phyloP scores from a whole-genome alignment of 139 green algal genomes.

The Chlamydomonas sp. region DNA sequence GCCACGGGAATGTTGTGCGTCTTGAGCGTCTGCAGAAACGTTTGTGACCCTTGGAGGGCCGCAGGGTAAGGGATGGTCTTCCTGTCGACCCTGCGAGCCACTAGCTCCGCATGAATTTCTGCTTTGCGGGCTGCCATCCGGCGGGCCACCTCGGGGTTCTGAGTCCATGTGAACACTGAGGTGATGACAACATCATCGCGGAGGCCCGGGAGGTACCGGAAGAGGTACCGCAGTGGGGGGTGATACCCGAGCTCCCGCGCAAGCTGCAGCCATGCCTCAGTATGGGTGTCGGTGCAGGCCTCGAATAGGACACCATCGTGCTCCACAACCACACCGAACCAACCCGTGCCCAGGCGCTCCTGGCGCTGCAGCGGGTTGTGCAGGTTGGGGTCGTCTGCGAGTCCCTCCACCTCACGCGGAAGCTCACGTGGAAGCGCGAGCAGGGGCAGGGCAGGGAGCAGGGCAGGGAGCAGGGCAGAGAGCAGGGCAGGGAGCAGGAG shows the following conservation, averaged over 20 bases:
- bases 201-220: slow-evolving; percentile 65
- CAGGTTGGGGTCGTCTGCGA: slow-evolving; percentile 18
- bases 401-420: slow-evolving; percentile 7
- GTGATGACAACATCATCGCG: slow-evolving; percentile 87
- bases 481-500: not conserved
- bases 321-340: slow-evolving; percentile 89
- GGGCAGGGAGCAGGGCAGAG: too few relatives aligned
- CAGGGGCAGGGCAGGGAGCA: slow-evolving; percentile 42
- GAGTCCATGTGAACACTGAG: slow-evolving; percentile 84
- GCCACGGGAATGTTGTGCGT: slow-evolving; percentile 58
- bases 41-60: slow-evolving; percentile 36
- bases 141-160: slow-evolving; percentile 60
- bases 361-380: slow-evolving; percentile 20
- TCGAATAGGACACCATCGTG: slow-evolving; percentile 65
- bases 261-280: slow-evolving; percentile 63
- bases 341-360: slow-evolving; percentile 49
- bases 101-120: slow-evolving; percentile 36
- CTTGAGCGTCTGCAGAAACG: slow-evolving; percentile 73
- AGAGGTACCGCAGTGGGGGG: slow-evolving; percentile 53
- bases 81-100: slow-evolving; percentile 51
- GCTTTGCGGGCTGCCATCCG: slow-evolving; percentile 71
- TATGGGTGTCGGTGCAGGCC: slow-evolving; percentile 52
- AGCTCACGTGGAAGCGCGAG: slow-evolving; percentile 70
- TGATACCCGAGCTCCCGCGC: slow-evolving; percentile 72
- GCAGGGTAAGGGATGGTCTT: slow-evolving; percentile 59